Percentiles rank a stretch among this genome's conserved stretches.
These are phyloP conservation scores for Chaetomium globosum DNA, from an alignment of 2,329 filamentous ascomycete genomes.

Conservation along the genomic window DNA sequence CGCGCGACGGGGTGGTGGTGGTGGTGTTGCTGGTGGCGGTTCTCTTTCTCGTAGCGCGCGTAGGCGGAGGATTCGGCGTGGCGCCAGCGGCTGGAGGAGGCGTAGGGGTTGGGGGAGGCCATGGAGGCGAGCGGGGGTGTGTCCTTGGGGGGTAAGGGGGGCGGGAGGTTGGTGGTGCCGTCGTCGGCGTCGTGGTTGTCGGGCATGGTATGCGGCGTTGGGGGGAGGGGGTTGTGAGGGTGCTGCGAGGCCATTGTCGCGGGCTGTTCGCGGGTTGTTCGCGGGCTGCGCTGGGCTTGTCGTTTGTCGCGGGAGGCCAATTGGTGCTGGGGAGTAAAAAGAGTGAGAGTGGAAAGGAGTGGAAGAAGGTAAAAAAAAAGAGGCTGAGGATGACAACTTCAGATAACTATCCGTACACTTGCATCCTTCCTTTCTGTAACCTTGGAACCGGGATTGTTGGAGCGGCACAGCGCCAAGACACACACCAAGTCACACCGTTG, in stretches of 20 bases:
- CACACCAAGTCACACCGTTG: no score
- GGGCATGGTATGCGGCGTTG: background rate
- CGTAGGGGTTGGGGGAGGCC: slow-evolving; percentile 52
- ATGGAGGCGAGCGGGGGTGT: slow-evolving; percentile 24
- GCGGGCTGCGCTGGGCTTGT: background rate
- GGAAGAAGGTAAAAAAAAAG: background rate
- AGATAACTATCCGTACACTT: background rate
- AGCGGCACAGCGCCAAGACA: background rate
- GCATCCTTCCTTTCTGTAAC: background rate
- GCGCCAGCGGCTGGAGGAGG: slow-evolving; percentile 62
- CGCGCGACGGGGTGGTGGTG: slow-evolving; percentile 42
- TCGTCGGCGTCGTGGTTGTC: slow-evolving; percentile 24
- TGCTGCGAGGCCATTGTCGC: slow-evolving; percentile 12
- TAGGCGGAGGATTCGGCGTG: slow-evolving; percentile 65
- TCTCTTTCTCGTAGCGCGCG: slow-evolving; percentile 50
- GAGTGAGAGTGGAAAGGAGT: background rate
- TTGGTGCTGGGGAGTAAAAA: background rate
- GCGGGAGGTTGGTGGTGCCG: background rate
- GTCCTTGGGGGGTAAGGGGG: background rate
- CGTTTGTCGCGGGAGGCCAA: slow-evolving; percentile 1
- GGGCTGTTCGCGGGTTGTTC: background rate
- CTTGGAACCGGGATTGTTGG: background rate
- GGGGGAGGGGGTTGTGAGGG: background rate
- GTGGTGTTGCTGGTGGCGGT: slow-evolving; percentile 27
- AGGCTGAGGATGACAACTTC: background rate